Evolutionary conservation across 1,139 yeast species (phyloP), one percentile per base, ranked within the genome.

Genomic region (Geotrichum histeridarum): DNA sequence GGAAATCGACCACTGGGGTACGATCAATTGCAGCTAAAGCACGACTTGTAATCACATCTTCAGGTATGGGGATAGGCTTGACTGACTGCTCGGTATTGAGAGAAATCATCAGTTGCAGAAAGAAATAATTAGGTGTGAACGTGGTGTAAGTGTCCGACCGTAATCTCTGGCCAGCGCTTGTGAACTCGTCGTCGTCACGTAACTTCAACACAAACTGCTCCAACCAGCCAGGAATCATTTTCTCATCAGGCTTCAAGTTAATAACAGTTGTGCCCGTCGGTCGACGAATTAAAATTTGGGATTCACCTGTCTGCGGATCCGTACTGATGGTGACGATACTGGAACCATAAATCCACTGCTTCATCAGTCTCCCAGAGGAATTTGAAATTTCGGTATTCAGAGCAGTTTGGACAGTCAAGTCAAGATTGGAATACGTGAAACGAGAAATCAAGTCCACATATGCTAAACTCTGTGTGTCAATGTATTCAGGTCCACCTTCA

Each of bases 1-100:
- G 90, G 61, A 84, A 84, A 54, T 84, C 87, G 8, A 86, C 86
- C 9, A 84, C 83, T 0, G 96, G 95, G 1, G 86, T 81, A n/a
- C 90, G 70, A 64, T 89, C 96, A 58, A 89, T 74, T 4, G 84
- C 77, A 2, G 77, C 68, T 33, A 89, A 65, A 0, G 93, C 87
- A 38, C 95, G 73, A 7, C 69, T 65, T 0, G 81, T 74, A 0
- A 77, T 69, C 0, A 80, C 67, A 56, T 83, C 87, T 15, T 76
- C 69, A 1, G 73, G 73, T 8, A 80, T 63, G 2, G 75, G 71
- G 11, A 74, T 54, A 2, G 82, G 83, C 51, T 68, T 61, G 42
- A 62, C 42, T 12, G 57, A 50, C 12, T 53, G 37, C 6, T 50
- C 49, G 12, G 31, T 50, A 44, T 68, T 69, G 2, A 67, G 61